phyloP scores from a whole-genome alignment of 2,329 filamentous ascomycete genomes.

The Hirsutella minnesotensis region DNA sequence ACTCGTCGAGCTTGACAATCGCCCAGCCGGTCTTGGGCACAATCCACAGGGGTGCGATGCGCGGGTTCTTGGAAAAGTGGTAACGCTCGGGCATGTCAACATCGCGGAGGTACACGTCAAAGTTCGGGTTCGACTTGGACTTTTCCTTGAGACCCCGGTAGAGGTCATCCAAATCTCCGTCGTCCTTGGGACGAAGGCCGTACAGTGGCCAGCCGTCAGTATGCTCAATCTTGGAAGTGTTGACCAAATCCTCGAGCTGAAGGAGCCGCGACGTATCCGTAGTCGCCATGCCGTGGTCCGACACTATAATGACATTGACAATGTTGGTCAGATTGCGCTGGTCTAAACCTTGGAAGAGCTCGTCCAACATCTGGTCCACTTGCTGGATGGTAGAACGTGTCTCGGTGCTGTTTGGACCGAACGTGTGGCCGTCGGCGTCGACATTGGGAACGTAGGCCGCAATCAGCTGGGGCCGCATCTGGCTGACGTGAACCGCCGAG shows the following conservation, averaged over 20 bases:
- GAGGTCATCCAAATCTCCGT: constrained; percentile 51
- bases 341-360: constrained; percentile 65
- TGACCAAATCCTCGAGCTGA: constrained; percentile 81
- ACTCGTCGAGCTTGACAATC: constrained; percentile 69
- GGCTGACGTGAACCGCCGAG: constrained; percentile 30
- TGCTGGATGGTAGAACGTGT: constrained; percentile 64
- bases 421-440: constrained; percentile 75
- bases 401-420: constrained; percentile 90
- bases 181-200: constrained; percentile 69
- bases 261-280: constrained; percentile 71
- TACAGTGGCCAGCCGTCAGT: constrained; percentile 91
- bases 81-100: constrained; percentile 85
- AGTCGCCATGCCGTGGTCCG: constrained; percentile 96
- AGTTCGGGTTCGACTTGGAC: constrained; percentile 49
- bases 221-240: constrained; percentile 65
- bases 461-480: constrained; percentile 75
- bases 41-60: constrained; percentile 92
- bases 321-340: constrained; percentile 75
- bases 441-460: constrained; percentile 92
- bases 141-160: constrained; percentile 50
- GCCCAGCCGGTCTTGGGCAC: constrained; percentile 89
- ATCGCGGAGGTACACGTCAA: constrained; percentile 80
- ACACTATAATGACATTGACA: constrained; percentile 92
- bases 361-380: constrained; percentile 75
- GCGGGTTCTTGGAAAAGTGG: constrained; percentile 77